phyloP scores from a whole-genome alignment of 2,329 filamentous ascomycete species.

The Sporothrix mexicana region DNA sequence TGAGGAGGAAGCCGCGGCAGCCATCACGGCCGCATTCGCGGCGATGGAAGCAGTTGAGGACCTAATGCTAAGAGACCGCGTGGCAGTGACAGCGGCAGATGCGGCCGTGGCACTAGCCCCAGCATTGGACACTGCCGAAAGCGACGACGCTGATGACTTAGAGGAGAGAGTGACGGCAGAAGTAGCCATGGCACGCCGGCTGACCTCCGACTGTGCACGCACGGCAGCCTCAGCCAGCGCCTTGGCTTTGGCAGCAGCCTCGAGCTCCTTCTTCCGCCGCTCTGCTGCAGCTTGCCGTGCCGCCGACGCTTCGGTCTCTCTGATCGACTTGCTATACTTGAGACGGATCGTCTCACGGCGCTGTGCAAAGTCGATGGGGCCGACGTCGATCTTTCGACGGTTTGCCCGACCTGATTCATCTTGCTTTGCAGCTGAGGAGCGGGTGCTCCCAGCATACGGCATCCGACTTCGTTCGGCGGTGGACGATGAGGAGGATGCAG shows the following conservation, averaged over 20 bases:
- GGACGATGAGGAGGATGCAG: constrained; percentile 31
- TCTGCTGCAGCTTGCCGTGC: constrained; percentile 61
- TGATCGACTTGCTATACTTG: constrained; percentile 83
- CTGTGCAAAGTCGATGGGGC: constrained; percentile 83
- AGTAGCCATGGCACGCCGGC: constrained; percentile 27
- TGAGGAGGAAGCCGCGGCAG: constrained; percentile 3
- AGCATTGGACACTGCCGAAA: constrained; percentile 27
- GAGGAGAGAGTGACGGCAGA: constrained; percentile 34
- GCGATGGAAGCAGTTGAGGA: constrained; percentile 25
- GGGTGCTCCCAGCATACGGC: constrained; percentile 35
- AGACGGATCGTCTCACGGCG: constrained; percentile 81
- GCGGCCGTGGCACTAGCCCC: background rate
- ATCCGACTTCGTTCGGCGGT: constrained; percentile 27
- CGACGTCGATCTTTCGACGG: constrained; percentile 65
- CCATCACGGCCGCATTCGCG: constrained; percentile 21
- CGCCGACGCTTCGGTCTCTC: constrained; percentile 70
- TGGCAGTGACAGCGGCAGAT: constrained; percentile 32
- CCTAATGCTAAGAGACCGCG: constrained; percentile 9
- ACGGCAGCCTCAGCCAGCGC: constrained; percentile 46
- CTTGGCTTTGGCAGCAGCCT: constrained; percentile 54
- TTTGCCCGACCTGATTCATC: constrained; percentile 48
- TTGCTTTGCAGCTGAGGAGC: constrained; percentile 42
- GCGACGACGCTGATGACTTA: constrained; percentile 32
- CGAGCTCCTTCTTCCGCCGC: constrained; percentile 58
- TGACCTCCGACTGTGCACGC: constrained; percentile 42